Evolutionary conservation across 2,329 filamentous ascomycete genomes (phyloP).

Genomic region (Phoma sp.): DNA sequence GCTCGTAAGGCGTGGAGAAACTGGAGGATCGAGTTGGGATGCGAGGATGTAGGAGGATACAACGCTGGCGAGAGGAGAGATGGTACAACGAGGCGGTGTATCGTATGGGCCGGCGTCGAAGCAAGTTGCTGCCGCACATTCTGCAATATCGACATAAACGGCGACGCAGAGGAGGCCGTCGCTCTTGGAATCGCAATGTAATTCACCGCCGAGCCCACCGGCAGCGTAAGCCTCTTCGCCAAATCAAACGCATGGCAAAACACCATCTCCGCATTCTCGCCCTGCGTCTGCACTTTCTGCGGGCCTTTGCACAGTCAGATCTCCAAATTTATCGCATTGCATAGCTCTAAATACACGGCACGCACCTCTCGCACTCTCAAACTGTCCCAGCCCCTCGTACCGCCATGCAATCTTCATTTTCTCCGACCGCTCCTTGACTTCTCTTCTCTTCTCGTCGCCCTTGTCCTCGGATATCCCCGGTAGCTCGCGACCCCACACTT

Average conservation of each 20-base stretch:
- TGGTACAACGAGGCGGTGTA: conserved; percentile 87
- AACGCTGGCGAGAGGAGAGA: conserved; percentile 84
- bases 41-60: conserved; percentile 73
- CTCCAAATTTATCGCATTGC: neutral
- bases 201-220: conserved; percentile 51
- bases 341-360: conserved; percentile 35
- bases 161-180: conserved; percentile 62
- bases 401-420: conserved; percentile 99
- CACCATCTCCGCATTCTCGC: conserved; percentile 58
- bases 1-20: conserved; percentile 82
- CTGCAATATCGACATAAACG: conserved; percentile 73
- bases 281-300: conserved; percentile 25
- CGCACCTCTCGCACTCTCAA: conserved; percentile 71
- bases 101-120: conserved; percentile 59
- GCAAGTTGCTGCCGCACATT: conserved; percentile 63
- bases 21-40: conserved; percentile 76
- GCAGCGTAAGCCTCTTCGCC: conserved; percentile 57
- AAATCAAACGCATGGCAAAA: conserved; percentile 63
- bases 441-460: conserved; percentile 35
- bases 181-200: conserved; percentile 62
- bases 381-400: conserved; percentile 84
- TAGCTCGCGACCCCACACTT: conserved; percentile 82
- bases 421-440: conserved; percentile 48
- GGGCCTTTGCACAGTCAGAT: conserved; percentile 28
- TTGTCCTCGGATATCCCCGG: conserved; percentile 70